Conservation (phyloP, 164 flowering plant genomes). For the Umbilicus rupestris region DNA sequence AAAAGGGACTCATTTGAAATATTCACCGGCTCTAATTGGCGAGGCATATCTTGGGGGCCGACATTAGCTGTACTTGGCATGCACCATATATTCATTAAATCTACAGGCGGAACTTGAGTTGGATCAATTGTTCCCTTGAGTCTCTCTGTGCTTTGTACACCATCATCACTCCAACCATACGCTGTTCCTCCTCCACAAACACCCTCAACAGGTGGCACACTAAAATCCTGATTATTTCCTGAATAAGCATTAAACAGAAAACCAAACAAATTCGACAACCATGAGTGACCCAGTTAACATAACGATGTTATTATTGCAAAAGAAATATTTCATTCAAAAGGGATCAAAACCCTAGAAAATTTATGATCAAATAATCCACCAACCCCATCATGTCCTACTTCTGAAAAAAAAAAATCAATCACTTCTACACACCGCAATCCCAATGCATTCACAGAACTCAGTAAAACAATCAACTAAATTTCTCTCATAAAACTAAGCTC, state of each 20-base stretch:
- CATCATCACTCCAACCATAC: constrained; percentile 87
- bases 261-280: not conserved
- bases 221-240: constrained; percentile 27
- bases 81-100: constrained; percentile 80
- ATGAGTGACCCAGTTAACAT: not conserved
- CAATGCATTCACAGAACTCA: no score
- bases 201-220: constrained; percentile 86
- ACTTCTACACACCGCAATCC: no score
- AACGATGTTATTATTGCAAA: not conserved
- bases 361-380: not conserved
- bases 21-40: constrained; percentile 66
- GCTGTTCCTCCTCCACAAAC: constrained; percentile 96
- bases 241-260: not conserved
- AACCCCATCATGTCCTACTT: not conserved
- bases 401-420: no score
- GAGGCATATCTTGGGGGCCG: constrained; percentile 79
- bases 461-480: not conserved
- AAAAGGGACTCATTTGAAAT: not conserved
- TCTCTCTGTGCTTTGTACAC: constrained; percentile 21
- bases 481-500: not conserved
- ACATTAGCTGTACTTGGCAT: constrained; percentile 90
- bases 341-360: not conserved
- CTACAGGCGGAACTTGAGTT: constrained; percentile 56
- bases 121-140: constrained; percentile 59
- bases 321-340: not conserved